phyloP scores from a whole-genome alignment of 208 protist species.

The Entamoeba moshkovskii region DNA sequence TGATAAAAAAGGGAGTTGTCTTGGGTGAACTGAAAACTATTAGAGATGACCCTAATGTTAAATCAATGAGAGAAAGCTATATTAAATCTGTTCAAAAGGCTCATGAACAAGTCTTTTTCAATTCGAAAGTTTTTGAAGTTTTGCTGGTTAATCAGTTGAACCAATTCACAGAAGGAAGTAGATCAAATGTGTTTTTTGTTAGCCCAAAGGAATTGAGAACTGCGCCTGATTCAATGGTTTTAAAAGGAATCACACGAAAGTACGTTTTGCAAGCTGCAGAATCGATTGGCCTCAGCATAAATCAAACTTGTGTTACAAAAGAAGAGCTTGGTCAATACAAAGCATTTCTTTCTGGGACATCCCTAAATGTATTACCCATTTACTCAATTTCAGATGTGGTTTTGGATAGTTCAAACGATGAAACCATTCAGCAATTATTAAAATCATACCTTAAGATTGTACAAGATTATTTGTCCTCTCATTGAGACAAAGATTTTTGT shows the following conservation, averaged over 20 bases:
- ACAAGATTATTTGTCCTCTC: neutral
- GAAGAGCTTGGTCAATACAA: neutral
- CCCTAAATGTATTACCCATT: neutral
- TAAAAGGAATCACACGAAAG: neutral
- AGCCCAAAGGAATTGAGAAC: neutral
- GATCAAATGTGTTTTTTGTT: neutral
- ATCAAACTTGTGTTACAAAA: neutral
- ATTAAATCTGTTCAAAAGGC: neutral
- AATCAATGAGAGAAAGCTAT: neutral
- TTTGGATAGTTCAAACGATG: neutral
- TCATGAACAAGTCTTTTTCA: neutral
- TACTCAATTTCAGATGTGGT: neutral
- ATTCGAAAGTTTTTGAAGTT: neutral
- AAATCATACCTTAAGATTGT: neutral
- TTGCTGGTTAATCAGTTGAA: neutral
- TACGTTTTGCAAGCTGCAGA: neutral
- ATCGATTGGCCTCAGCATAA: neutral
- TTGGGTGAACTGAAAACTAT: neutral
- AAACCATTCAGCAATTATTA: neutral
- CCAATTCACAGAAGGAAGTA: neutral
- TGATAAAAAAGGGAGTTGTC: neutral
- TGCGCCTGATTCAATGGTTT: neutral
- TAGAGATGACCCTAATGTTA: neutral
- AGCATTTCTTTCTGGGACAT: neutral
- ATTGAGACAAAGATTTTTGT: no score